Conservation (phyloP, 495 filamentous ascomycete species). For the Thermothielavioides terrestris region DNA sequence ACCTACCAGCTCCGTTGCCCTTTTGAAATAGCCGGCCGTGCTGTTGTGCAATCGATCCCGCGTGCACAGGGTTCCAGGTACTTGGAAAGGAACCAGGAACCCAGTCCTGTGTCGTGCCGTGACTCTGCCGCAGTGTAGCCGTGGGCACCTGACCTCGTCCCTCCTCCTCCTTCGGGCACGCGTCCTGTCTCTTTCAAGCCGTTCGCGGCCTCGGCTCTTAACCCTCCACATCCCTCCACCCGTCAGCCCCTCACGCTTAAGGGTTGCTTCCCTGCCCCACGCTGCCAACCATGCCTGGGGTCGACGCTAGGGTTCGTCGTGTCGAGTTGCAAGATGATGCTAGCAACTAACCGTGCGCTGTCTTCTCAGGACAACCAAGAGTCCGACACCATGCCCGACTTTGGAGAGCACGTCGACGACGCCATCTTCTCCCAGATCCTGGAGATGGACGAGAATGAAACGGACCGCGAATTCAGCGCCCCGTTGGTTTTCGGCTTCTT, state of each 20-base stretch:
- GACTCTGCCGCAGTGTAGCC: no score
- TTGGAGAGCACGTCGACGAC: conserved; percentile 66
- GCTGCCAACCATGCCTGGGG: conserved; percentile 5
- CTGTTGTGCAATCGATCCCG: background rate
- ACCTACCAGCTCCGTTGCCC: background rate
- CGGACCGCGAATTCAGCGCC: conserved; percentile 65
- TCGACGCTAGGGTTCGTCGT: conserved; percentile 21
- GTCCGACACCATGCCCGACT: conserved; percentile 28
- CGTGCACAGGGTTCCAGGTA: conserved; percentile 6
- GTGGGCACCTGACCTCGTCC: background rate
- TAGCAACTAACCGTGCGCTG: conserved; percentile 6
- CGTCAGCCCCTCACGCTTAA: background rate
- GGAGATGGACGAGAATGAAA: conserved; percentile 88
- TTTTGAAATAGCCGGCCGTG: conserved; percentile 1
- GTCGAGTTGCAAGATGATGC: background rate
- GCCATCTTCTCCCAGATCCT: conserved; percentile 88
- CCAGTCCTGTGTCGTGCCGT: no score
- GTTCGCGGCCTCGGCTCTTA: background rate
- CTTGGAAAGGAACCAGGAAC: background rate
- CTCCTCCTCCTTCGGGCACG: background rate
- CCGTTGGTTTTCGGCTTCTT: conserved; percentile 91
- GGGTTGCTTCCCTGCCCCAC: background rate
- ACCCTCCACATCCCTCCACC: background rate
- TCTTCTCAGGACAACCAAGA: conserved; percentile 17
- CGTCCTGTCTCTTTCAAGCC: background rate